phyloP scores from a whole-genome alignment of 495 filamentous ascomycete species.

The Hyaloscypha finlandica region DNA sequence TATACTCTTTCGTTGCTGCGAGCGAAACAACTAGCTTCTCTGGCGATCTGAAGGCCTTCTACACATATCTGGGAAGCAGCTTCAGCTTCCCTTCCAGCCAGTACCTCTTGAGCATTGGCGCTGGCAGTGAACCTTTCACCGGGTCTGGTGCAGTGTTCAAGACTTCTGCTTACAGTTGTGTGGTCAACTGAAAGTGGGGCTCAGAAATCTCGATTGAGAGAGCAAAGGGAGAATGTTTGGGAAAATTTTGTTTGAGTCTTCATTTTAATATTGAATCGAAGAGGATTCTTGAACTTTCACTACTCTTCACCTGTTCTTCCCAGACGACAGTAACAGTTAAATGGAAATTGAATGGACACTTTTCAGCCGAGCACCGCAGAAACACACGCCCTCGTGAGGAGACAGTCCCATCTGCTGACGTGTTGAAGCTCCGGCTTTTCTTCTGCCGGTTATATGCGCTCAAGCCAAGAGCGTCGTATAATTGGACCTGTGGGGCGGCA shows the following conservation, averaged over 20 bases:
- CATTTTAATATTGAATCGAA: background rate
- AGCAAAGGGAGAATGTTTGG: no score
- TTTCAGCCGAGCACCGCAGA: no score
- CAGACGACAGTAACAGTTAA: no score
- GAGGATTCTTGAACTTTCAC: background rate
- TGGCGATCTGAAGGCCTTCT: slow-evolving; percentile 58
- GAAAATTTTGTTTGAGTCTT: background rate
- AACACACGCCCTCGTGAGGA: no score
- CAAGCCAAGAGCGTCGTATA: background rate
- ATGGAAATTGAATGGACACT: no score
- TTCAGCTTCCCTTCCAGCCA: slow-evolving; percentile 51
- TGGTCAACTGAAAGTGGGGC: slow-evolving; percentile 17
- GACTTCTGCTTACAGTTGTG: slow-evolving; percentile 31
- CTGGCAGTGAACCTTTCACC: slow-evolving; percentile 39
- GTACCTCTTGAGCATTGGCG: slow-evolving; percentile 50
- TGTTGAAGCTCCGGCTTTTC: background rate
- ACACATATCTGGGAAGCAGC: slow-evolving; percentile 54
- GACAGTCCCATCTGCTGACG: background rate
- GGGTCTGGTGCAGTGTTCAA: slow-evolving; percentile 35
- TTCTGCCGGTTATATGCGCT: background rate
- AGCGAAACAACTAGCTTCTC: slow-evolving; percentile 50
- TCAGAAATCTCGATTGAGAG: no score
- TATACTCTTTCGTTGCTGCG: slow-evolving; percentile 63
- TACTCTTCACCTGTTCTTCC: no score
- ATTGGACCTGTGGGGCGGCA: background rate